Base-by-base conservation (phyloP, 164 flowering plant genomes). In the Vitis rotundifolia region DNA sequence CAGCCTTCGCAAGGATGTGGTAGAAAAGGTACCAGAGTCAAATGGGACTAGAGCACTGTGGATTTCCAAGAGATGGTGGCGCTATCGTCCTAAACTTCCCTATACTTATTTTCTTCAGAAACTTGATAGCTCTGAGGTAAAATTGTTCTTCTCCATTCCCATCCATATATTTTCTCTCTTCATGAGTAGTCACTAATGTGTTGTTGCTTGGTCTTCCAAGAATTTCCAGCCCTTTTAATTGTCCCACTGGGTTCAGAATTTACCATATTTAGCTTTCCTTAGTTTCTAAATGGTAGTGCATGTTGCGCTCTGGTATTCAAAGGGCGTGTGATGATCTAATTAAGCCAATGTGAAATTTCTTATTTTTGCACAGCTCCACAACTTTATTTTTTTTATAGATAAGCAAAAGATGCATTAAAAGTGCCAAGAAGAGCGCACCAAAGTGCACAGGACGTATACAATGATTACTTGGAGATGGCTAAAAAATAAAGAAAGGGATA, bases 51-150 rank as follows among this genome's bases (percentile, higher is more conserved):
- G 98, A 71, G 96, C 89, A 19, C 68, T 90, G 48, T 95, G 99
- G 99, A 90, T 92, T 77, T 78, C 98, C 61, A 95, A 95, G 82
- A 88, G 98, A 83, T 95, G 99, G 99, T 95, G 99, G 99, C 89
- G 86, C 37, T 95, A 95, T 78, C 98, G 99, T 63, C 99, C 99
- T 62, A 95, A 90, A 70, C 89, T 95, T 76, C 98, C 99, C 8
- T 95, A 95, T 69, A 91, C 91, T 49, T 95, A 88, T 83, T 89
- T 95, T 75, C 98, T 95, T 77, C 80, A 95, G 28, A 95, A 92
- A 71, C 94, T 95, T 68, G 93, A 92, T 77, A 72, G 79, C 74
- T 91, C 98, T 61, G 98, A 95, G 96, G 99, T 91, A 78, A 66
- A 58, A 49, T 53, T 63, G 2, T 15, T 61, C 5, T 16, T 57